These are phyloP conservation scores for Aspergillus cejpii DNA, from an alignment of 2,329 filamentous ascomycete genomes.

Conservation along the genomic window DNA sequence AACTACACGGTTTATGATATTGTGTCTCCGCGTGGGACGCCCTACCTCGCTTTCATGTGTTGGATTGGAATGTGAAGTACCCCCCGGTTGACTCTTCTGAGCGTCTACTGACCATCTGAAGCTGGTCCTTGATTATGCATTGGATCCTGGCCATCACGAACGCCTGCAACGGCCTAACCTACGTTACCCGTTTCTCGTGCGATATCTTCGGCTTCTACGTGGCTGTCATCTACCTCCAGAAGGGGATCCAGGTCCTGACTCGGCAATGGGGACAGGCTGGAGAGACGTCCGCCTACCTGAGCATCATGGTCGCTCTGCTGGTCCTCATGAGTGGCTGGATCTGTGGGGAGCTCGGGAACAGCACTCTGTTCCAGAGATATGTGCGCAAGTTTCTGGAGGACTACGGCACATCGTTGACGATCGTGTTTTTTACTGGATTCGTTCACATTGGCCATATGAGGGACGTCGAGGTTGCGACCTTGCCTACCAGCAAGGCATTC, in stretches of 20 bases:
- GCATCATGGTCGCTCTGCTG: constrained; percentile 66
- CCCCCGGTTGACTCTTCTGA: background rate
- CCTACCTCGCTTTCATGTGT: constrained; percentile 85
- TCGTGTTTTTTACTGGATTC: constrained; percentile 85
- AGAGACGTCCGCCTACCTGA: constrained; percentile 65
- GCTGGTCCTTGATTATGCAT: constrained; percentile 78
- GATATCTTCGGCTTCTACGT: constrained; percentile 95
- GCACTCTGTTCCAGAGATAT: constrained; percentile 65
- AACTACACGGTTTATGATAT: constrained; percentile 94
- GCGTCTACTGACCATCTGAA: constrained; percentile 27
- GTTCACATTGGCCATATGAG: constrained; percentile 78
- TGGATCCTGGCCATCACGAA: constrained; percentile 79
- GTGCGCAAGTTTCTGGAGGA: constrained; percentile 80
- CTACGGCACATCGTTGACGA: constrained; percentile 75
- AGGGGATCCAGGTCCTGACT: constrained; percentile 78
- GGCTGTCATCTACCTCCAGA: constrained; percentile 84
- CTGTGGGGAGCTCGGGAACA: constrained; percentile 63
- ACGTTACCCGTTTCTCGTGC: constrained; percentile 85
- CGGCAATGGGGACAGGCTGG: constrained; percentile 59
- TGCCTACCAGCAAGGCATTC: constrained; percentile 73
- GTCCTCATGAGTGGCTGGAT: constrained; percentile 71
- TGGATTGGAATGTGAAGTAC: constrained; percentile 69
- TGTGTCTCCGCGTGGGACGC: constrained; percentile 65
- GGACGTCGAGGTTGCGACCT: constrained; percentile 59
- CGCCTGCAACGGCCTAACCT: constrained; percentile 79